Percentiles rank a stretch among this genome's conserved stretches.
Evolutionary conservation across 495 filamentous ascomycete species (phyloP).

Genomic region (Daldinia bambusicola): DNA sequence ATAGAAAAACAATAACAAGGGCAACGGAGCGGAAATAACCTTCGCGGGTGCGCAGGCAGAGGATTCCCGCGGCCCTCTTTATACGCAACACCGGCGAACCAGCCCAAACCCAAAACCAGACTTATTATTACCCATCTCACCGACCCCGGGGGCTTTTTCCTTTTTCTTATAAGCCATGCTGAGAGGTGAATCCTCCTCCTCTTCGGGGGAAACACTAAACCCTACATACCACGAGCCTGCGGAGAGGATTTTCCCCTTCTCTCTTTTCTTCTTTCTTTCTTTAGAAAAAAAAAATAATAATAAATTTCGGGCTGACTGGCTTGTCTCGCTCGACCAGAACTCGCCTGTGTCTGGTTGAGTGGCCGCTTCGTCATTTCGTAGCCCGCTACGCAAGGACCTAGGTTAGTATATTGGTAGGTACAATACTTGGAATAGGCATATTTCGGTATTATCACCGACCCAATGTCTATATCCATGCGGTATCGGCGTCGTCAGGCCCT

Average conservation of each 20-base stretch:
- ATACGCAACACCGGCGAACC: constrained; percentile 20
- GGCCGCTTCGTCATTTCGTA: constrained; percentile 29
- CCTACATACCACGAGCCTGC: neutral
- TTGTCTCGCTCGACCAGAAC: constrained; percentile 35
- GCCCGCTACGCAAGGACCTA: too few species aligned
- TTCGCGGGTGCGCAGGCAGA: constrained; percentile 11
- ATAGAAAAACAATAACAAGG: neutral
- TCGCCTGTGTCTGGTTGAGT: constrained; percentile 28
- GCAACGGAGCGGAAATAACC: constrained; percentile 22
- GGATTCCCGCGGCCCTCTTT: constrained; percentile 29
- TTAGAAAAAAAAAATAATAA: constrained; percentile 6
- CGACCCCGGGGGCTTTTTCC: neutral
- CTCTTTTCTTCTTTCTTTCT: neutral
- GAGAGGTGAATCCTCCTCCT: constrained; percentile 14
- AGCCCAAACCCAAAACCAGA: constrained; percentile 3
- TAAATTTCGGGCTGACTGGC: neutral
- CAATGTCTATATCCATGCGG: constrained; percentile 5
- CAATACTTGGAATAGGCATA: neutral
- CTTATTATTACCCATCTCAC: neutral
- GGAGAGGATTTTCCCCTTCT: constrained; percentile 16
- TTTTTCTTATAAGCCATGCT: constrained; percentile 17
- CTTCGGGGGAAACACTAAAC: neutral
- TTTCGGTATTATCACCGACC: too few species aligned
- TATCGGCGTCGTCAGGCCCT: too few species aligned
- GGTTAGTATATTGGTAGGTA: too few species aligned